Evolutionary conservation across 2,329 filamentous ascomycete genomes (phyloP).

Genomic region (Calonectria honghensis): DNA sequence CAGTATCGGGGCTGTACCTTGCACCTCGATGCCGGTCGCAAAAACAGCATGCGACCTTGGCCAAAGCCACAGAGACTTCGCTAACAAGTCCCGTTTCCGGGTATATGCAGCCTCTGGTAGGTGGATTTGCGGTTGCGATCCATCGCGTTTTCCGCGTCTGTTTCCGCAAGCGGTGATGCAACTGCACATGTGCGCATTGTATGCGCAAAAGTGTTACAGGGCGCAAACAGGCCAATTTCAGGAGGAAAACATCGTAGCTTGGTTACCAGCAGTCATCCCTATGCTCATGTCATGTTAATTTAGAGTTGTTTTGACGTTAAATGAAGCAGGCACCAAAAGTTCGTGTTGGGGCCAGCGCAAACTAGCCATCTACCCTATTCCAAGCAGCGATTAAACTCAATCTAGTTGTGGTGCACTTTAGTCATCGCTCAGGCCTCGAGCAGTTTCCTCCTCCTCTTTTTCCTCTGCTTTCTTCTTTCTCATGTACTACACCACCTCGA

Average conservation of each 20-base stretch:
- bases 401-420: conserved; percentile 5
- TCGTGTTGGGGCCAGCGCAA: conserved; percentile 21
- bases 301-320: conserved; percentile 38
- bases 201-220: not conserved
- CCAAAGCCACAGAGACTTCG: conserved; percentile 39
- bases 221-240: too few relatives aligned
- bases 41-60: conserved; percentile 30
- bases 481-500: conserved; percentile 2
- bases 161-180: conserved; percentile 29
- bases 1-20: conserved; percentile 34
- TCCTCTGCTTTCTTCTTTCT: not conserved
- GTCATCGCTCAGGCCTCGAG: conserved; percentile 15
- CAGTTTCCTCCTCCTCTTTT: not conserved
- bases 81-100: conserved; percentile 49
- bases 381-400: conserved; percentile 20
- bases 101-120: conserved; percentile 43
- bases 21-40: conserved; percentile 17
- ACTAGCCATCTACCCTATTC: conserved; percentile 16
- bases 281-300: conserved; percentile 27
- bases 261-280: not conserved
- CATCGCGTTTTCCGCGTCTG: conserved; percentile 27
- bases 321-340: conserved; percentile 35
- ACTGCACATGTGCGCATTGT: conserved; percentile 10
- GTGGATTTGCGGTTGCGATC: conserved; percentile 8
- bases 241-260: not conserved